Base-by-base conservation (phyloP, 2,329 filamentous ascomycete species). In the Sclerotinia subarctica region DNA sequence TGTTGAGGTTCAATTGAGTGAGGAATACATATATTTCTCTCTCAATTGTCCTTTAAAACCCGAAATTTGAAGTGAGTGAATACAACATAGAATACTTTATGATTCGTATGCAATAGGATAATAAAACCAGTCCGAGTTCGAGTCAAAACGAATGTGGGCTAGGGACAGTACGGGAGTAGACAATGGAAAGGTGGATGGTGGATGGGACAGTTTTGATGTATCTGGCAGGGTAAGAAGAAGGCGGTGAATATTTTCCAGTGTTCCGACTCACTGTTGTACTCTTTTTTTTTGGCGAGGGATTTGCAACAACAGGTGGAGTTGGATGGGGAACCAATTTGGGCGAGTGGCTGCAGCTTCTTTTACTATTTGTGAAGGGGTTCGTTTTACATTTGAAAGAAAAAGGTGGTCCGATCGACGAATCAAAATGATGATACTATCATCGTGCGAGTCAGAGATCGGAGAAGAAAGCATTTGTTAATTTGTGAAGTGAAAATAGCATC, bases 91-190 rank as follows among this genome's bases (percentile, higher is more conserved):
- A 67, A 60, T 51, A 62, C 29, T 47, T 51, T 62, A 44, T 21
- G 19, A 46, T 26, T 63, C 35, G 42, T 54, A 52, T 47, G 24
- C 26, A 53, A 67, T 67, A 67, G 21, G 38, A 63, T 57, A 53
- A 53, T 62, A 47, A 13, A 53, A 26, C 4, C 44, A 62, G 44
- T 13, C 57, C 21, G 24, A 19, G 35, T 52, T 67, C 56, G 44
- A 67, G 47, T 62, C 56, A 53, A 67, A 67, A 67, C 56, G 57
- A 67, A 67, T 67, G 65, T 67, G 65, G 57, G 32, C 62, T 62
- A 19, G 65, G n/a, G 44, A 47, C 29, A 60, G 46, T 15, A 42
- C 11, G 11, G 38, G 38, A 42, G 13, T 46, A 49, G 44, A 64
- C 24, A 64, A 44, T 64, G 51, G 46, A 56, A 56, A 64, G 62